A percentile compares a stretch with the other conserved stretches of the same genome.
Conservation (phyloP, 192 early-diverging fungal species). For the Chytriomyces sp. region DNA sequence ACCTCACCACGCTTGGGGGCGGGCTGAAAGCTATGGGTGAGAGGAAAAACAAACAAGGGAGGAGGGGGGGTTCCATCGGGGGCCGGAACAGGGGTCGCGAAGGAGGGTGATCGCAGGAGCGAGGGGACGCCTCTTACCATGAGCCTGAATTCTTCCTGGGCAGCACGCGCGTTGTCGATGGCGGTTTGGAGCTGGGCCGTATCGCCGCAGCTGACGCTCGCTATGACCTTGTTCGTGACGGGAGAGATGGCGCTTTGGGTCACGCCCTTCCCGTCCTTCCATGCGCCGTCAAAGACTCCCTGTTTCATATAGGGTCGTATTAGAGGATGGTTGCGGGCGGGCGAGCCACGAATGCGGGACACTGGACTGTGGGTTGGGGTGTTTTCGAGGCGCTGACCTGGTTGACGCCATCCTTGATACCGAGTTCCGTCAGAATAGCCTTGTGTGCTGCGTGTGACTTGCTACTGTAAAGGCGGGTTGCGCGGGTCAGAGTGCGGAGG, state of each 20-base stretch:
- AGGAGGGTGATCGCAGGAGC: conserved; percentile 36
- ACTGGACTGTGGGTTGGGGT: neutral
- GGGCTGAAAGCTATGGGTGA: conserved; percentile 48
- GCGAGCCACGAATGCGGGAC: neutral
- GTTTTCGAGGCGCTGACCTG: too few species aligned
- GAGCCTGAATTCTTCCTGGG: conserved; percentile 65
- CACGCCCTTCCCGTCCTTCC: conserved; percentile 45
- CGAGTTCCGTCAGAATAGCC: conserved; percentile 22
- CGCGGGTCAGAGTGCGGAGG: neutral
- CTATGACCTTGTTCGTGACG: conserved; percentile 85
- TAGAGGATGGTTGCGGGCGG: too few species aligned
- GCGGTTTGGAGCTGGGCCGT: conserved; percentile 65
- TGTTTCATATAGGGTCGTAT: too few species aligned
- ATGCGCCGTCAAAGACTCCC: conserved; percentile 51
- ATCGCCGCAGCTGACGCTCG: conserved; percentile 69
- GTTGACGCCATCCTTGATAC: conserved; percentile 1
- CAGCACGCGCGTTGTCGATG: conserved; percentile 54
- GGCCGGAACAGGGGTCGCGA: conserved; percentile 64
- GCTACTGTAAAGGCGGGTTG: neutral
- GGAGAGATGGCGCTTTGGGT: conserved; percentile 45
- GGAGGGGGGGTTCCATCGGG: conserved; percentile 36
- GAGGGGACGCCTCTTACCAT: too few species aligned
- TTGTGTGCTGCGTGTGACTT: conserved; percentile 8
- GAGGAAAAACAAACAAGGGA: conserved; percentile 10
- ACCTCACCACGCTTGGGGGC: conserved; percentile 88